These are phyloP conservation scores for Rubia peregrina DNA, from an alignment of 305 asterid species.

Conservation along the genomic window DNA sequence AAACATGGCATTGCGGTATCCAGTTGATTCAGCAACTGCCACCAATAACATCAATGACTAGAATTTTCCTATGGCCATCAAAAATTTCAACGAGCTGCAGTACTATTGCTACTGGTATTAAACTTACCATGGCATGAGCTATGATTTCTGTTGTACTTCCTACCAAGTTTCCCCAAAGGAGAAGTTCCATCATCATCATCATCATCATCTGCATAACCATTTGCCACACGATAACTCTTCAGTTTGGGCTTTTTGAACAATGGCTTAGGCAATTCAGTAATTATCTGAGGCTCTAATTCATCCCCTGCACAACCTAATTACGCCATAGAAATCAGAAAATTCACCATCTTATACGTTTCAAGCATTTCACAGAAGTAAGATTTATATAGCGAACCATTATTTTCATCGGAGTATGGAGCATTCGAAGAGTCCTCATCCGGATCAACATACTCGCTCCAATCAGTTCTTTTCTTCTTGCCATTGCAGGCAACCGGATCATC, in stretches of 20 bases:
- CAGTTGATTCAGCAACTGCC: constrained; percentile 7
- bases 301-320: constrained; percentile 38
- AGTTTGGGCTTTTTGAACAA: constrained; percentile 45
- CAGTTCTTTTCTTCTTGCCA: constrained; percentile 39
- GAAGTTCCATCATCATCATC: constrained; percentile 19
- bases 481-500: constrained; percentile 11
- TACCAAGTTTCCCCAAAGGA: constrained; percentile 29
- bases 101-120: not conserved
- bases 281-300: constrained; percentile 37
- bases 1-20: not conserved
- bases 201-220: constrained; percentile 12
- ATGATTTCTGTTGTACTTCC: constrained; percentile 26
- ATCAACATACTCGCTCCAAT: constrained; percentile 78
- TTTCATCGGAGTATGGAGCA: constrained; percentile 16
- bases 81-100: not conserved
- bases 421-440: constrained; percentile 27
- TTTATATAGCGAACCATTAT: constrained; percentile 6
- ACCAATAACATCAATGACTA: not conserved
- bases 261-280: constrained; percentile 60
- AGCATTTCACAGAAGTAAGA: not conserved
- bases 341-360: constrained; percentile 16
- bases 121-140: constrained; percentile 20
- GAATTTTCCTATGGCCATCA: not conserved
- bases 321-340: constrained; percentile 11
- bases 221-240: constrained; percentile 21